These are phyloP conservation scores for Kodamaea jinghongensis DNA, from an alignment of 805 yeast genomes.

Conservation along the genomic window DNA sequence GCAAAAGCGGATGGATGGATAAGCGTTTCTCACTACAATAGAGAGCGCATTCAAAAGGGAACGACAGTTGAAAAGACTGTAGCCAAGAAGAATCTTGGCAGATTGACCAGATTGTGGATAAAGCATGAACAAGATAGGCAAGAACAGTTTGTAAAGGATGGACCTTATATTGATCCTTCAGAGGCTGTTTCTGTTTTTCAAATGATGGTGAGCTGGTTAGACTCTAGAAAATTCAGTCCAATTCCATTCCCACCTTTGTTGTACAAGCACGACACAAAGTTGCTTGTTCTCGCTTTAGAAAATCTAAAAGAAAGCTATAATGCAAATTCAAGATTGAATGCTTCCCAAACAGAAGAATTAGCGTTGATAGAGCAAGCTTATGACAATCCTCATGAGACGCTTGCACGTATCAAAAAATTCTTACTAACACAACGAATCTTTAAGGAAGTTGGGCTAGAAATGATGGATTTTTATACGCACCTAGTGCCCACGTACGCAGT, in stretches of 20 bases:
- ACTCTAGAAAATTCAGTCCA: constrained; percentile 75
- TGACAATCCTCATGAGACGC: constrained; percentile 92
- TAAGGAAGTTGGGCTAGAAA: constrained; percentile 80
- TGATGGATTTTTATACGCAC: constrained; percentile 88
- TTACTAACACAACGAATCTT: constrained; percentile 86
- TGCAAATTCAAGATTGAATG: constrained; percentile 69
- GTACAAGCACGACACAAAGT: constrained; percentile 90
- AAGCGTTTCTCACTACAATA: constrained; percentile 85
- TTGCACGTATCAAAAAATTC: constrained; percentile 78
- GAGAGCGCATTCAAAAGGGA: constrained; percentile 88
- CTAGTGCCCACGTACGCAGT: constrained; percentile 82
- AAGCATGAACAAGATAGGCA: constrained; percentile 91
- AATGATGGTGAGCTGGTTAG: constrained; percentile 90
- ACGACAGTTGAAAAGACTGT: constrained; percentile 92
- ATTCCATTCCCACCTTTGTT: constrained; percentile 92
- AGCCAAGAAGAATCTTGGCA: constrained; percentile 88
- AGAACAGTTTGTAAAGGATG: constrained; percentile 70
- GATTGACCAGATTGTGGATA: constrained; percentile 89
- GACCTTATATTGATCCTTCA: constrained; percentile 81
- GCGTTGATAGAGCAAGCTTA: constrained; percentile 94
- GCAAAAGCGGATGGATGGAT: constrained; percentile 98
- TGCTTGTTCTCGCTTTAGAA: constrained; percentile 86
- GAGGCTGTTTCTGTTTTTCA: constrained; percentile 87
- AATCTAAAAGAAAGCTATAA: constrained; percentile 74
- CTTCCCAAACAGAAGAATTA: constrained; percentile 86